These are phyloP conservation scores for Rhizophora mangle DNA, from an alignment of 345 rosid genomes.

Conservation along the genomic window DNA sequence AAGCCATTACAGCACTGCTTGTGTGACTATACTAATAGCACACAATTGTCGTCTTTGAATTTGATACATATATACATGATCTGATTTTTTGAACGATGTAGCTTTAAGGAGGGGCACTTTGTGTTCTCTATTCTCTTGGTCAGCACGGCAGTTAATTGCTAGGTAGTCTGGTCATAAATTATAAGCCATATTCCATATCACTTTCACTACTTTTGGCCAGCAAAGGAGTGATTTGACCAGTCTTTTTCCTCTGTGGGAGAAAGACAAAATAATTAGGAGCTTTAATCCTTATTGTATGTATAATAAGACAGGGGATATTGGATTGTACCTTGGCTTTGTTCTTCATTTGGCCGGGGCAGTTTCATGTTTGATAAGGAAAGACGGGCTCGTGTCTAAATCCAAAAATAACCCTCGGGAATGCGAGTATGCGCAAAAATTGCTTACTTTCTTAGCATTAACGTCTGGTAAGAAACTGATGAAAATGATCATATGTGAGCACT, in stretches of 20 bases:
- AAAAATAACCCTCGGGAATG: too few relatives aligned
- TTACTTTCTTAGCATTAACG: neutral
- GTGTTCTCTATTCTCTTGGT: neutral
- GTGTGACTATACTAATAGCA: conserved; percentile 21
- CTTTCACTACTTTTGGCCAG: neutral
- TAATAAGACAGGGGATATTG: too few relatives aligned
- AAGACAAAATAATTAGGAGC: too few relatives aligned
- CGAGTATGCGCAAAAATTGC: neutral
- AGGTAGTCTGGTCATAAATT: neutral
- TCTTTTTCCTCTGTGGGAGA: neutral
- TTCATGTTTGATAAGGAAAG: too few relatives aligned
- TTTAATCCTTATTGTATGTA: too few relatives aligned
- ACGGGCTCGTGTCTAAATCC: too few relatives aligned
- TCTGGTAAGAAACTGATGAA: too few relatives aligned
- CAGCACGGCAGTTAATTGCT: conserved; percentile 6
- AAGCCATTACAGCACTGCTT: conserved; percentile 24
- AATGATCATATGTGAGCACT: too few relatives aligned
- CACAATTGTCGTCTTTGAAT: conserved; percentile 45
- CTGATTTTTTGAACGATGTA: neutral
- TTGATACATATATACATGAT: too few relatives aligned
- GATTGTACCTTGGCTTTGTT: too few relatives aligned
- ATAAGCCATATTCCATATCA: neutral
- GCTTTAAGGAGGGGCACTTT: neutral
- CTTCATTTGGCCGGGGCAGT: too few relatives aligned
- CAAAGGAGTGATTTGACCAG: neutral